Evolutionary conservation across 768 basidiomycete genomes (phyloP), one percentile per base, ranked within the genome.

Genomic region (Coprinellus micaceus): DNA sequence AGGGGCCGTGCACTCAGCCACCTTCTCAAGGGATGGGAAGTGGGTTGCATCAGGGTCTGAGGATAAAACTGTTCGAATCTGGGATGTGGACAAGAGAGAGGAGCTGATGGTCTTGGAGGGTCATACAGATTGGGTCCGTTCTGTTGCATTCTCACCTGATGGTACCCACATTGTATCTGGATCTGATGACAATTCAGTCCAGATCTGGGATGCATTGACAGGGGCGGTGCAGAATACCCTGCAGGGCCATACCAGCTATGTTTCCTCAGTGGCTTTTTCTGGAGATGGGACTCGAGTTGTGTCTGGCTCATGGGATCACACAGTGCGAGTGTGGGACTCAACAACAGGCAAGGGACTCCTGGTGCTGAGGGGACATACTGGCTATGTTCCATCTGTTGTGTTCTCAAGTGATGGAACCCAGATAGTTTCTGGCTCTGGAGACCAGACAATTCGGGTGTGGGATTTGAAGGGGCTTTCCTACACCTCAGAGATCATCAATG

Each of bases 81-180:
- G 66, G 67, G 39, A 60, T 36, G 48, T 53, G 22, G 26, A 40
- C 10, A 60, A 46, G 7, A 51, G 56, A n/a, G 45, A 60, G 50
- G 22, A 17, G 29, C 26, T 63, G 13, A 51, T 22, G 22, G 19
- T 33, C 4, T 17, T 50, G 9, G 9, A 39, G 33, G 57, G 44
- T 28, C 47, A 53, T 33, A 58, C 12, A 13, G 21, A 17, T 13
- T 9, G 5, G 4, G 33, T 58, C 12, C n/a, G 21, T 2, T 50
- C 48, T 10, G 48, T 50, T 36, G 48, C 28, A 1, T 50, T 50
- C 21, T 50, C 48, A 11, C 4, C 5, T 4, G 48, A 50, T 10
- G 48, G 48, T 2, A 50, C 12, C 3, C 30, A 22, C 11, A n/a
- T 50, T 21, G 73, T 67, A 4, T 76, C 76, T 22, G 67, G 69